Base-by-base conservation (phyloP, 2,329 filamentous ascomycete genomes). In the Aspergillus sojae region DNA sequence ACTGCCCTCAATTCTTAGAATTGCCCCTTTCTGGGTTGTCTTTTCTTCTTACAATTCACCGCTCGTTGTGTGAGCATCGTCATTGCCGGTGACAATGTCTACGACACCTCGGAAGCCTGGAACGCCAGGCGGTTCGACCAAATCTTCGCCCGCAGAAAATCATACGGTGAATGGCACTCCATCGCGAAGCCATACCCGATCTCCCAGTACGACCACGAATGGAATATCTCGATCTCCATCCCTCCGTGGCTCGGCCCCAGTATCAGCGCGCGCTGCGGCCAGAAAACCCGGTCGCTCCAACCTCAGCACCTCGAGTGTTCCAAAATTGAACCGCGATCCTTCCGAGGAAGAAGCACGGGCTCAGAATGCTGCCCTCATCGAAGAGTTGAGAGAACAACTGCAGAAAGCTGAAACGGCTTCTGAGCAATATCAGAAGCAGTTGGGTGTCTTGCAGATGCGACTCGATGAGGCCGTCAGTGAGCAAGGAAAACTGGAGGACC, bases 401-500 rank as follows among this genome's bases (percentile, higher is more conserved):
- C 87, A 91, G 72, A 92, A 90, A 77, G 91, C 93, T 26, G 94
- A 97, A 79, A 85, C 83, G 57, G 83, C 87, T 45, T 91, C 91
- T 0, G 92, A 95, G 70, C 89, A 93, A 72, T 90, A 89, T 77
- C 89, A 91, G 80, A 94, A 94, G 78, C 93, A 97, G 80, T 83
- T 89, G 60, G 91, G 95, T 63, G 89, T 96, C 53, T 81, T 98
- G 68, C 93, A 97, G 79, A 86, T 91, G 68, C 89, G 92, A 71
- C 85, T 98, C 9, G 93, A 98, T 74, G 94, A 98, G 70, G 88
- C 93, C 53, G 80, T 91, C 62, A 87, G 88, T 69, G 93, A 97
- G 77, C 94, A 97, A 73, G 87, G 87, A 59, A 92, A 91, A 79
- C 82, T 97, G 41, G 95, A 99, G 77, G 94, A 98, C 76, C 89